phyloP scores from a whole-genome alignment of 495 filamentous ascomycete genomes.

The Penicillium tannophilum region DNA sequence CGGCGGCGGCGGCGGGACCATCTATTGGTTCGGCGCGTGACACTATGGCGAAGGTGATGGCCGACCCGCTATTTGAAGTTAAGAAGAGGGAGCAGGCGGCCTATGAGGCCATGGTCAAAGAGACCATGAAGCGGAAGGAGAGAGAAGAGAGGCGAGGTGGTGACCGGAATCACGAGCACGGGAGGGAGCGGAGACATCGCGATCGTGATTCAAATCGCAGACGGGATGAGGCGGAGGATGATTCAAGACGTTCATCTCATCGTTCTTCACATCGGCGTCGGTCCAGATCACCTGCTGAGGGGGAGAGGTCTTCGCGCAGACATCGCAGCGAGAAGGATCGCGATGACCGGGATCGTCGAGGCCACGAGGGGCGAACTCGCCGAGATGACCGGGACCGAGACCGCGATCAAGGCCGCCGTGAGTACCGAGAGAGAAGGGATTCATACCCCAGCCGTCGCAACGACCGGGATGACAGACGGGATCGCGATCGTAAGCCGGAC shows the following conservation, averaged over 20 bases:
- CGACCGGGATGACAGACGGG: conserved; percentile 34
- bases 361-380: conserved; percentile 20
- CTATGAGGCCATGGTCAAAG: conserved; percentile 86
- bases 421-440: conserved; percentile 18
- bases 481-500: conserved; percentile 20
- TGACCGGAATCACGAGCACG: conserved; percentile 28
- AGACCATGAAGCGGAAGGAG: conserved; percentile 70
- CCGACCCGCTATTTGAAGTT: conserved; percentile 89
- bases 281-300: conserved; percentile 38
- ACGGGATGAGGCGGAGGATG: conserved; percentile 33
- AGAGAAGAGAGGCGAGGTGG: conserved; percentile 56
- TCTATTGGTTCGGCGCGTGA: conserved; percentile 68
- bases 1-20: conserved; percentile 54
- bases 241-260: conserved; percentile 27
- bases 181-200: conserved; percentile 23
- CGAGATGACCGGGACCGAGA: conserved; percentile 23
- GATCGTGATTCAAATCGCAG: conserved; percentile 31
- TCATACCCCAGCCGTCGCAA: conserved; percentile 26
- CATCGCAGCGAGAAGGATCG: conserved; percentile 32
- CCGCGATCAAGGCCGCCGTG: conserved; percentile 12
- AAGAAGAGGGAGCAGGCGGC: conserved; percentile 91
- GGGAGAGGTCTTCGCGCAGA: conserved; percentile 29
- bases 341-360: conserved; percentile 26
- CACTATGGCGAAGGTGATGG: conserved; percentile 77
- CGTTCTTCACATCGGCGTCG: conserved; percentile 34